These are phyloP conservation scores for Moesziomyces sp. DNA, from an alignment of 1,284 basidiomycete species.

Conservation along the genomic window DNA sequence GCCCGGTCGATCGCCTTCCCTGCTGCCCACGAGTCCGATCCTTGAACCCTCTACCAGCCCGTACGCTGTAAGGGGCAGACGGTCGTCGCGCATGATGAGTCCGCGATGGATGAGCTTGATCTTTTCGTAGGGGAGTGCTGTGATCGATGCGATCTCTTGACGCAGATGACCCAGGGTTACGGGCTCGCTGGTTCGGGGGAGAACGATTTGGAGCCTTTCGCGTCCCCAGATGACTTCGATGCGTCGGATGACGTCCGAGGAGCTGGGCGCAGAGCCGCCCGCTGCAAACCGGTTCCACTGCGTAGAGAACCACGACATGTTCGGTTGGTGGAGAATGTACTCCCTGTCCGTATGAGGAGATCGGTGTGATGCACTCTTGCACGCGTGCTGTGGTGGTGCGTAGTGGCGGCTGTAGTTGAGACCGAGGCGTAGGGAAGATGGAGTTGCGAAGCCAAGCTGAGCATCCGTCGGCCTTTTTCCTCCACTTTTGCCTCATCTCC, in stretches of 20 bases:
- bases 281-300: conserved; percentile 59
- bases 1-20: conserved; percentile 44
- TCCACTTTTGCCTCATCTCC: too few species aligned
- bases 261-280: conserved; percentile 11
- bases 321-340: too few species aligned
- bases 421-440: too few species aligned
- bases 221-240: conserved; percentile 61
- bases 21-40: conserved; percentile 54
- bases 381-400: too few species aligned
- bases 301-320: conserved; percentile 65
- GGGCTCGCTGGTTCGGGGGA: conserved; percentile 33
- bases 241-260: conserved; percentile 31
- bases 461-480: too few species aligned
- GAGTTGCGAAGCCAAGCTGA: too few species aligned
- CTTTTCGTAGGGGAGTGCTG: conserved; percentile 53
- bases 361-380: too few species aligned
- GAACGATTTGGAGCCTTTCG: conserved; percentile 56
- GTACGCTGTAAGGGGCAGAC: conserved; percentile 51
- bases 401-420: neutral
- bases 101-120: conserved; percentile 60
- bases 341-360: too few species aligned
- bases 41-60: conserved; percentile 56
- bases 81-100: conserved; percentile 61
- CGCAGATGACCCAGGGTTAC: conserved; percentile 58
- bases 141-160: conserved; percentile 55